These are phyloP conservation scores for Yamadazyma paraphyllophila DNA, from an alignment of 805 yeast species.

Conservation along the genomic window DNA sequence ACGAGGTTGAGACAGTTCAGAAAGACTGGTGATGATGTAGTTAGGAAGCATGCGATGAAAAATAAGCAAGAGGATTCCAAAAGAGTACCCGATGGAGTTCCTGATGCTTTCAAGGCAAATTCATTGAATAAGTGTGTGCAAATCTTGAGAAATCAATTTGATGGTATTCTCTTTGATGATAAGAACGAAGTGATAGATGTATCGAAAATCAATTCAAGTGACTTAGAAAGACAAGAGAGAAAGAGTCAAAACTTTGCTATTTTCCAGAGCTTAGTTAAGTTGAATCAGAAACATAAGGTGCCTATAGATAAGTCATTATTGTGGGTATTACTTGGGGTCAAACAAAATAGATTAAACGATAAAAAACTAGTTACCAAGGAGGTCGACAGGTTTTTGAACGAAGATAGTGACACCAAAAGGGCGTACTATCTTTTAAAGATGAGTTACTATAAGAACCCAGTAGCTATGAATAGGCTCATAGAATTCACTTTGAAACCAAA, in stretches of 20 bases:
- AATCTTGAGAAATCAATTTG: conserved; percentile 30
- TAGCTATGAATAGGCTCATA: conserved; percentile 62
- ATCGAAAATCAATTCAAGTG: conserved; percentile 21
- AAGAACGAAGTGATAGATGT: conserved; percentile 25
- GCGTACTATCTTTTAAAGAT: conserved; percentile 52
- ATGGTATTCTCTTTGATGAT: conserved; percentile 22
- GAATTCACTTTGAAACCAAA: conserved; percentile 39
- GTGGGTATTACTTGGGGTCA: conserved; percentile 57
- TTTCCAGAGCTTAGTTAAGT: conserved; percentile 28
- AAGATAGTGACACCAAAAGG: conserved; percentile 46
- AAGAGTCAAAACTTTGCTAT: conserved; percentile 21
- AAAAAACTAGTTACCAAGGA: conserved; percentile 55
- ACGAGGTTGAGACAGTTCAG: background rate
- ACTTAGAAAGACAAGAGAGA: conserved; percentile 21
- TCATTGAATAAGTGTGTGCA: conserved; percentile 23
- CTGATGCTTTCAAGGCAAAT: conserved; percentile 7
- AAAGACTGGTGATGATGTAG: background rate
- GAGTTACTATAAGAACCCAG: conserved; percentile 50
- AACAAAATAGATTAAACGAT: conserved; percentile 56
- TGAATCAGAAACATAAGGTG: conserved; percentile 22
- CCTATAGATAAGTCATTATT: conserved; percentile 46
- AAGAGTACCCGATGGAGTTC: background rate
- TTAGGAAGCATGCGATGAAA: too few species aligned
- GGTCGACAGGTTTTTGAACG: conserved; percentile 48
- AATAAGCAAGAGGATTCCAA: too few species aligned